Evolutionary conservation across 2,329 filamentous ascomycete genomes (phyloP).

Genomic region (Aspergillus ibericus): DNA sequence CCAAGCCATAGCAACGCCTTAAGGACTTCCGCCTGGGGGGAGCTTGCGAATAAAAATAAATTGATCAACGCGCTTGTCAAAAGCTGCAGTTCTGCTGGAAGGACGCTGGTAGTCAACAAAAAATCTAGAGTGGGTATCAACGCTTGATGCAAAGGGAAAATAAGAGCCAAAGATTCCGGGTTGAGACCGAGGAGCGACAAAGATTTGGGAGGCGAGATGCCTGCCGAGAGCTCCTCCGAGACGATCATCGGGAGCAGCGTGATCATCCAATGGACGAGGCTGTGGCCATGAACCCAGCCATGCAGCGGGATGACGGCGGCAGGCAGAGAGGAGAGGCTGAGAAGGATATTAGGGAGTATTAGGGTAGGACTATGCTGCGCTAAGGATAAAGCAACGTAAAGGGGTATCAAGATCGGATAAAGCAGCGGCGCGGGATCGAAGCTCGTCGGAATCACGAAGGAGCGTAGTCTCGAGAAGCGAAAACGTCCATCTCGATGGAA

Average conservation of each 20-base stretch:
- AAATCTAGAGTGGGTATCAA: constrained; percentile 72
- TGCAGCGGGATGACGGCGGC: constrained; percentile 68
- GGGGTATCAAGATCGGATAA: constrained; percentile 75
- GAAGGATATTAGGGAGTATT: constrained; percentile 76
- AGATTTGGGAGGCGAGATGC: constrained; percentile 35
- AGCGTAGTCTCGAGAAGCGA: constrained; percentile 37
- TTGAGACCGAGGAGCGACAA: constrained; percentile 44
- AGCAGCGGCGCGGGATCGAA: constrained; percentile 92
- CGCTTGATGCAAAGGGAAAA: constrained; percentile 83
- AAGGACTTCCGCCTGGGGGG: constrained; percentile 80
- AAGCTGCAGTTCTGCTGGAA: constrained; percentile 83
- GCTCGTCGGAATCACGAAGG: constrained; percentile 66
- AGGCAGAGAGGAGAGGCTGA: constrained; percentile 76
- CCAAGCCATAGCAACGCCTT: constrained; percentile 83
- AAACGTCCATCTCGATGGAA: constrained; percentile 37
- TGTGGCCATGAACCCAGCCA: constrained; percentile 58
- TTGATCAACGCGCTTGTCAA: constrained; percentile 82
- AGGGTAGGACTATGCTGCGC: constrained; percentile 60
- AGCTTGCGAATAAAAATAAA: constrained; percentile 71
- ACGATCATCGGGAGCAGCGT: constrained; percentile 68
- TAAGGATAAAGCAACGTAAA: constrained; percentile 74
- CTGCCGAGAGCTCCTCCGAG: constrained; percentile 43
- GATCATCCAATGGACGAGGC: constrained; percentile 74
- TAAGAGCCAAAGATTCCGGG: constrained; percentile 60
- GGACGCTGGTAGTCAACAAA: constrained; percentile 83